Conservation (phyloP, 1,139 yeast genomes). For the Candida sp. region DNA sequence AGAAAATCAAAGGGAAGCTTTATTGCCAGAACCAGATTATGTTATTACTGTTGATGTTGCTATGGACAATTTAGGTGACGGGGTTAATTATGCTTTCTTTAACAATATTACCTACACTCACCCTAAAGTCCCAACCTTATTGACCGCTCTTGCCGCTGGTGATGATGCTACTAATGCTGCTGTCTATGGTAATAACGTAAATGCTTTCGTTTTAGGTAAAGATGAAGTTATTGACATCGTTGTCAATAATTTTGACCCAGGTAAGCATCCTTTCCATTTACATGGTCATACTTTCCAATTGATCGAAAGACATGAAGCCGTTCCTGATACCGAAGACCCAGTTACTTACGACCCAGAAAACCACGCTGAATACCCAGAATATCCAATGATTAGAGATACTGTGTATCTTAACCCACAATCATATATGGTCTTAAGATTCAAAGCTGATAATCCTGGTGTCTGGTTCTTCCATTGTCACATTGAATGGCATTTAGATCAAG, state of each 20-base stretch:
- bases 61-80: slow-evolving; percentile 71
- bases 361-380: slow-evolving; percentile 55
- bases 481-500: slow-evolving; percentile 93
- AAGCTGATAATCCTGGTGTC: slow-evolving; percentile 84
- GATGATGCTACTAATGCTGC: slow-evolving; percentile 41
- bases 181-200: slow-evolving; percentile 68
- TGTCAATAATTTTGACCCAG: slow-evolving; percentile 73
- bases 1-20: slow-evolving; percentile 23
- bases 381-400: slow-evolving; percentile 66
- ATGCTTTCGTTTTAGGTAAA: slow-evolving; percentile 56
- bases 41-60: slow-evolving; percentile 54
- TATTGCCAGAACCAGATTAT: slow-evolving; percentile 58
- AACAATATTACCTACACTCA: slow-evolving; percentile 59
- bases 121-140: slow-evolving; percentile 66
- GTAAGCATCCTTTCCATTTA: slow-evolving; percentile 90
- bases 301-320: slow-evolving; percentile 53
- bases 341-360: slow-evolving; percentile 44
- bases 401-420: slow-evolving; percentile 64
- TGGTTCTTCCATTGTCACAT: slow-evolving; percentile 96
- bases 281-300: slow-evolving; percentile 87
- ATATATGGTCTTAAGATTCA: slow-evolving; percentile 61
- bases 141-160: slow-evolving; percentile 53
- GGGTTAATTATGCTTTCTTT: slow-evolving; percentile 74
- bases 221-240: slow-evolving; percentile 70
- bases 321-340: slow-evolving; percentile 47